These are phyloP conservation scores for Boletus tylopilopsis DNA, from an alignment of 768 basidiomycete genomes.

Conservation along the genomic window DNA sequence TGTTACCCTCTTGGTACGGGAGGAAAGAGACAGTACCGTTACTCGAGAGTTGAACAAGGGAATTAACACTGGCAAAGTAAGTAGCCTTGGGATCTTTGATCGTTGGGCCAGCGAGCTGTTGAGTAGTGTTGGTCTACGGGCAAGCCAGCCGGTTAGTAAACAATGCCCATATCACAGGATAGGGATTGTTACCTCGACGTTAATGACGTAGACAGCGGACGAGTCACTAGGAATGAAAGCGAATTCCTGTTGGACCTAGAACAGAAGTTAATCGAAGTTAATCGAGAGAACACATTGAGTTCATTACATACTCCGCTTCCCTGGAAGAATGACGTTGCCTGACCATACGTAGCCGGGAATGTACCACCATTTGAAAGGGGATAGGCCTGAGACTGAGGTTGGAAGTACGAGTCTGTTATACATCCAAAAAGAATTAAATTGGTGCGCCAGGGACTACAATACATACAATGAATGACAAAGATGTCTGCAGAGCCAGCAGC, in stretches of 20 bases:
- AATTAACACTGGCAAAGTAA: constrained; percentile 59
- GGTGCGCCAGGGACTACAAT: no score
- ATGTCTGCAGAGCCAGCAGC: constrained; percentile 70
- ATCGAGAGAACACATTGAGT: neutral
- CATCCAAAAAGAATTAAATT: neutral
- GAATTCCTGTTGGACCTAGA: constrained; percentile 66
- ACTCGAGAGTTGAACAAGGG: constrained; percentile 67
- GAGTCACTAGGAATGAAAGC: constrained; percentile 76
- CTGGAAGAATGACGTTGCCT: constrained; percentile 69
- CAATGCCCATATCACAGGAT: neutral
- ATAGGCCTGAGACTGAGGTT: constrained; percentile 63
- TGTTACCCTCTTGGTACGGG: constrained; percentile 48
- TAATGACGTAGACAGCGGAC: constrained; percentile 67
- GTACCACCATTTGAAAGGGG: constrained; percentile 39
- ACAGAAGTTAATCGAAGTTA: neutral
- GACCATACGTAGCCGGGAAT: constrained; percentile 68
- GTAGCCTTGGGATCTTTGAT: constrained; percentile 55
- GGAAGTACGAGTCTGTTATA: constrained; percentile 68
- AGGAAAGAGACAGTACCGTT: constrained; percentile 59
- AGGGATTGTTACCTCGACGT: constrained; percentile 49
- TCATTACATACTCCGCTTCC: constrained; percentile 40
- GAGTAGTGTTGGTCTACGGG: constrained; percentile 58
- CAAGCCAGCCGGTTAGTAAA: constrained; percentile 8
- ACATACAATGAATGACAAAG: constrained; percentile 86
- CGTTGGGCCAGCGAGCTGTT: constrained; percentile 54